Conservation (phyloP, 192 early-diverging fungal genomes). For the Coemansia sp. region DNA sequence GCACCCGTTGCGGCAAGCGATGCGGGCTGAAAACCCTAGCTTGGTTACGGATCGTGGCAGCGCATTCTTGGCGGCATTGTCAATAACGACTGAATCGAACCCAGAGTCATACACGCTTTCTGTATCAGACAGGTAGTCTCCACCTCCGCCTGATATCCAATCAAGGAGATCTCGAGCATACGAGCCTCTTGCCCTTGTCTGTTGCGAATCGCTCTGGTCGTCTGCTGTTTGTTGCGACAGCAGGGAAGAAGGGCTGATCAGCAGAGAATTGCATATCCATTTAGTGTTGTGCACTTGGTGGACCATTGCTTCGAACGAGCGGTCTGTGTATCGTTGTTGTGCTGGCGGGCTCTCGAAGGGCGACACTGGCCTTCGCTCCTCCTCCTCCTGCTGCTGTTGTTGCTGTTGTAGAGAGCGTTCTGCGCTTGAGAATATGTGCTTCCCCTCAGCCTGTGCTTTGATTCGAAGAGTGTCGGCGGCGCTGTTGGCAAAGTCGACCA, state of each 20-base stretch:
- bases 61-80: constrained; percentile 29
- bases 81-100: constrained; percentile 14
- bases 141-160: neutral
- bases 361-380: neutral
- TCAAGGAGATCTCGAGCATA: neutral
- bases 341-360: constrained; percentile 21
- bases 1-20: constrained; percentile 28
- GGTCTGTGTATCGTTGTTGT: neutral
- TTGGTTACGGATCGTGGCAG: constrained; percentile 22
- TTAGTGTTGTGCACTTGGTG: constrained; percentile 31
- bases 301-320: constrained; percentile 14
- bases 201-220: neutral
- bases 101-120: neutral
- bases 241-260: neutral
- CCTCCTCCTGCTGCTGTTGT: too few relatives aligned
- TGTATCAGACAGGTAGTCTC: neutral
- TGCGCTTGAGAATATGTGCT: constrained; percentile 21
- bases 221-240: too few relatives aligned
- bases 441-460: constrained; percentile 36
- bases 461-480: constrained; percentile 25
- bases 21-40: constrained; percentile 25
- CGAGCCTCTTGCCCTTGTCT: neutral
- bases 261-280: constrained; percentile 3
- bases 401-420: neutral
- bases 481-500: constrained; percentile 45